Conservation (phyloP, 805 yeast genomes). For the Suhomyces tanzawaensis region DNA sequence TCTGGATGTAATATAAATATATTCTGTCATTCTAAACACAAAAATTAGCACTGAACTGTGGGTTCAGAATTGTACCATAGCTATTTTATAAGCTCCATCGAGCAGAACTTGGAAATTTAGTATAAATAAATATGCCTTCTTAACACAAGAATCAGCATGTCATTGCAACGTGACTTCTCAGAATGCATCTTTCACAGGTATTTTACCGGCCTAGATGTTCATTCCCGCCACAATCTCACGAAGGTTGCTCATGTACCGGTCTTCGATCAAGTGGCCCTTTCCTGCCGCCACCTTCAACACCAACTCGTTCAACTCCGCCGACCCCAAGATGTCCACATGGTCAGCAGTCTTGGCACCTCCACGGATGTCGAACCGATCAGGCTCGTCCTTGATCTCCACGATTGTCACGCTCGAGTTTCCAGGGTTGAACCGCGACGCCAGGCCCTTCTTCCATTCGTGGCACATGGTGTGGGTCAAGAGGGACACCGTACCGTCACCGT, state of each 20-base stretch:
- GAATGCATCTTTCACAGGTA: no score
- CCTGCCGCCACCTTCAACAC: constrained; percentile 83
- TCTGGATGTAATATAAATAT: no score
- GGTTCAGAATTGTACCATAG: no score
- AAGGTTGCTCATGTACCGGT: constrained; percentile 57
- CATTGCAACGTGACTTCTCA: no score
- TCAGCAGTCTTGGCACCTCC: constrained; percentile 98
- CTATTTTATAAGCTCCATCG: no score
- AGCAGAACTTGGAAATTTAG: no score
- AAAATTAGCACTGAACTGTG: no score
- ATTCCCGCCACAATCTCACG: constrained; percentile 58
- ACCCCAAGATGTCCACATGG: constrained; percentile 94
- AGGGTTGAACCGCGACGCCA: constrained; percentile 72
- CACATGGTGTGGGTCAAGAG: constrained; percentile 84
- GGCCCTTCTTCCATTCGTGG: constrained; percentile 78
- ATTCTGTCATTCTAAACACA: no score
- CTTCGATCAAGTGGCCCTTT: constrained; percentile 62
- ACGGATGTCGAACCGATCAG: constrained; percentile 88
- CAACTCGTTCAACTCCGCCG: constrained; percentile 87
- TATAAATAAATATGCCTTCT: no score
- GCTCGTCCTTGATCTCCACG: constrained; percentile 91
- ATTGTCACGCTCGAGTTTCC: constrained; percentile 68
- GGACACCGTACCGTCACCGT: constrained; percentile 96
- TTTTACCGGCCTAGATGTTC: constrained; percentile 46
- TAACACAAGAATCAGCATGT: no score